Evolutionary conservation across 352 stramenopile species (phyloP), one percentile per base, ranked within the genome.

Genomic region (Globisporangium yorkense): DNA sequence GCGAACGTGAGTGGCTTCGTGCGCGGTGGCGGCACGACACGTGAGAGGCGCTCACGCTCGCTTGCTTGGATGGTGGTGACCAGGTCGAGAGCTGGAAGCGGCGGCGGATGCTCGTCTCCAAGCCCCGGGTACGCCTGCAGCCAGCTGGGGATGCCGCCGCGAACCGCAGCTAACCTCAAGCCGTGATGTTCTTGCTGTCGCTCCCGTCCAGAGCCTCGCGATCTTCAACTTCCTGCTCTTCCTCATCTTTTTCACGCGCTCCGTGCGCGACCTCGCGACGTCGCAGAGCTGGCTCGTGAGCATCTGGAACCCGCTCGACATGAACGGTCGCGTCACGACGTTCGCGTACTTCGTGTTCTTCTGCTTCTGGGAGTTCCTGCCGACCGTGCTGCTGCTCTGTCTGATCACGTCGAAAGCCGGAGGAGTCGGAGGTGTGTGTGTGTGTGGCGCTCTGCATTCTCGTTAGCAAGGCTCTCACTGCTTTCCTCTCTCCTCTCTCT

Each of bases 361-460:
- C 63, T 91, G 83, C 72, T 89, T 92, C 55, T 94, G 84, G 84
- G 84, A 94, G 65, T 92, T 94, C 56, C 60, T 94, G 33, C 84
- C 84, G 9, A 94, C 84, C 21, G 63, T 94, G 35, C 56, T 94
- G 37, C 57, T 94, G 65, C 78, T 94, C 21, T 87, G 77, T 54
- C 66, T 94, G 35, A 83, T 94, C 66, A 88, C 82, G 12, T 89
- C 84, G 47, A 92, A 94, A 55, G 82, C 80, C 12, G 84, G 84
- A 31, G 84, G 80, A 20, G 82, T 94, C 21, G 81, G 78, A 68
- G 80, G 83, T 90, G 66, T 59, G 67, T 90, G 66, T 59, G 67
- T 16, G 43, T 8, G 21, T 9, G 20, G 43, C 8, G 16, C 16
- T 13, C 21, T 10, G 3, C 5, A 13, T n/a, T 29, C n/a, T 49